Conservation (phyloP, 805 yeast genomes). For the Candida golubevii region DNA sequence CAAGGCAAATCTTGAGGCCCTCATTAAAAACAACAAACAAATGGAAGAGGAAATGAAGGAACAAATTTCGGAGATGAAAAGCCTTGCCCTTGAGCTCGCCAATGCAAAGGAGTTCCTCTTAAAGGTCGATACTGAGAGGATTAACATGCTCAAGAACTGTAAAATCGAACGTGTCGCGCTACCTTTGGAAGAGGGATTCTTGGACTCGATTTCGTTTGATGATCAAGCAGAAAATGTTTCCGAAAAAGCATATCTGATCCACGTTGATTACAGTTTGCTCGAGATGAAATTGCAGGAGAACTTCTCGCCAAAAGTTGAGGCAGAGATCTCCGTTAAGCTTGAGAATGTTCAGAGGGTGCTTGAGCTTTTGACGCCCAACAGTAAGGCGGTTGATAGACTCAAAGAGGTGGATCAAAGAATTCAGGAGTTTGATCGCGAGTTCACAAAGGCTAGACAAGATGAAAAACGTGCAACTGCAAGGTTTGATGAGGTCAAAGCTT, state of each 20-base stretch:
- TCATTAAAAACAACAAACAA: conserved; percentile 1
- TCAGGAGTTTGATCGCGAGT: conserved; percentile 59
- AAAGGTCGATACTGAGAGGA: conserved; percentile 50
- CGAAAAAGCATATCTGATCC: conserved; percentile 43
- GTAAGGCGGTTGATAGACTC: conserved; percentile 73
- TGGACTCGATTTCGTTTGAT: conserved; percentile 60
- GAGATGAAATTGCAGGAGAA: conserved; percentile 40
- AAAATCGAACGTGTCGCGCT: conserved; percentile 64
- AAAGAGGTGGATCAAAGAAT: conserved; percentile 61
- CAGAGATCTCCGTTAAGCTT: conserved; percentile 28
- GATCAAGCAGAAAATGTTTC: conserved; percentile 37
- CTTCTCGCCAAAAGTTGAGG: conserved; percentile 36
- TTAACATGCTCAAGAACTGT: conserved; percentile 62
- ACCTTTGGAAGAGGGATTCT: conserved; percentile 58
- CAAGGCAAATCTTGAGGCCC: background rate
- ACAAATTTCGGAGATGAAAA: conserved; percentile 27
- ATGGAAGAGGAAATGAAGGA: conserved; percentile 29
- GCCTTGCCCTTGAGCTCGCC: conserved; percentile 30
- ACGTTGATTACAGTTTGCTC: conserved; percentile 50
- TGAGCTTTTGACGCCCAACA: conserved; percentile 66
- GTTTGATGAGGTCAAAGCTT: conserved; percentile 55
- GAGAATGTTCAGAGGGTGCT: conserved; percentile 39
- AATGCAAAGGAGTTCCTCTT: conserved; percentile 51
- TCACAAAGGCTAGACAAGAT: conserved; percentile 52
- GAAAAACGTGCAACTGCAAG: conserved; percentile 53